Conservation (phyloP, 2,329 filamentous ascomycete genomes). For the Colletotrichum sp. region DNA sequence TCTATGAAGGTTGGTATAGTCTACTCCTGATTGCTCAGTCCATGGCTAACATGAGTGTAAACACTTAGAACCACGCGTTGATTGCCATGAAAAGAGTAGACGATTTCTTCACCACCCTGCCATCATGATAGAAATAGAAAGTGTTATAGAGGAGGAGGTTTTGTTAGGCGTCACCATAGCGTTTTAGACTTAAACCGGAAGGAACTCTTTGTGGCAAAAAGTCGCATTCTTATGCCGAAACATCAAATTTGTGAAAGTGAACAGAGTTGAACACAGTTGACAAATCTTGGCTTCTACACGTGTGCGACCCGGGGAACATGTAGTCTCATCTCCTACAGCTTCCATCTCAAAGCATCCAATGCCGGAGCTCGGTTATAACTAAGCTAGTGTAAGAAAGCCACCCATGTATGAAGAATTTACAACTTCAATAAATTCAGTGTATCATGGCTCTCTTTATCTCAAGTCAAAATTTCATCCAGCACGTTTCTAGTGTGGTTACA, state of each 20-base stretch:
- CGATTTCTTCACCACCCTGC: neutral
- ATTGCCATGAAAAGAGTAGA: neutral
- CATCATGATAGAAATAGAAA: neutral
- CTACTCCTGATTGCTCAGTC: neutral
- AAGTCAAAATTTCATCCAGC: neutral
- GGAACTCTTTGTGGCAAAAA: no score
- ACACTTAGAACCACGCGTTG: neutral
- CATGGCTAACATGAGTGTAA: fast-evolving
- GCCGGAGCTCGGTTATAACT: fast-evolving
- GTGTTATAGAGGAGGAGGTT: fast-evolving
- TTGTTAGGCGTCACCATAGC: neutral
- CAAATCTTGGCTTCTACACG: no score
- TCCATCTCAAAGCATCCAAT: no score
- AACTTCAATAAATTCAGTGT: neutral
- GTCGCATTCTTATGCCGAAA: no score
- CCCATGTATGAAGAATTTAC: neutral
- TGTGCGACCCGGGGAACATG: no score
- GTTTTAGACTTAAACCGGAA: no score
- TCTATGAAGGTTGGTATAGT: neutral
- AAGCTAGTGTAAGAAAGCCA: neutral
- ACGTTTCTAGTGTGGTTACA: neutral
- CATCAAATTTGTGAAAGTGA: no score
- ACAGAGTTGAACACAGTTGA: no score
- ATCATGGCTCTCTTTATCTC: neutral
- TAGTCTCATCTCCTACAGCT: no score